phyloP scores from a whole-genome alignment of 2,329 filamentous ascomycete species.

The Colletotrichum karsti region DNA sequence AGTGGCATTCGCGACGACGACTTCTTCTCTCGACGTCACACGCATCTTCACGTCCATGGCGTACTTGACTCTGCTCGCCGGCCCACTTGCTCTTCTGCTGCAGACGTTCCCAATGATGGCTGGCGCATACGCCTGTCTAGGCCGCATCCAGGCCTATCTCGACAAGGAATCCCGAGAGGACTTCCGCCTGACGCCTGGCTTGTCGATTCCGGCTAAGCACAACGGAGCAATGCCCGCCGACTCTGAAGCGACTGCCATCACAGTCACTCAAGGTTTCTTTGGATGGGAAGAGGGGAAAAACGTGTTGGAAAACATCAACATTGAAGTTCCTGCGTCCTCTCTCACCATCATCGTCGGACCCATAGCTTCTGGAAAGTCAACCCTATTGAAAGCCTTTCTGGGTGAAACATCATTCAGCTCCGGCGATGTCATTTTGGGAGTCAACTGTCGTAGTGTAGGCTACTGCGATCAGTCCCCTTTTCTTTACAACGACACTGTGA shows the following conservation, averaged over 20 bases:
- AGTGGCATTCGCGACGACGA: slow-evolving; percentile 41
- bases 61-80: slow-evolving; percentile 41
- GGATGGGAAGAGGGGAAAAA: slow-evolving; percentile 39
- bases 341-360: slow-evolving; percentile 50
- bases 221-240: not conserved
- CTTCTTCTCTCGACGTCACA: slow-evolving; percentile 33
- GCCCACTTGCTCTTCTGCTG: slow-evolving; percentile 40
- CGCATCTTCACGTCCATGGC: slow-evolving; percentile 44
- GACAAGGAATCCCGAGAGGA: slow-evolving; percentile 36
- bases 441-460: slow-evolving; percentile 30
- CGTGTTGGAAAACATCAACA: slow-evolving; percentile 38
- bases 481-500: slow-evolving; percentile 43
- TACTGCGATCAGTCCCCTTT: slow-evolving; percentile 44
- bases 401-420: slow-evolving; percentile 34
- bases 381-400: slow-evolving; percentile 46
- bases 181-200: slow-evolving; percentile 3
- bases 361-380: slow-evolving; percentile 49
- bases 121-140: slow-evolving; percentile 40
- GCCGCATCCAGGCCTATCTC: slow-evolving; percentile 46
- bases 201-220: not conserved
- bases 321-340: slow-evolving; percentile 37
- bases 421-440: slow-evolving; percentile 30
- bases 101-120: slow-evolving; percentile 40
- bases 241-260: not conserved
- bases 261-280: slow-evolving; percentile 34